These are phyloP conservation scores for Microdochium paspali DNA, from an alignment of 2,329 filamentous ascomycete genomes.

Conservation along the genomic window DNA sequence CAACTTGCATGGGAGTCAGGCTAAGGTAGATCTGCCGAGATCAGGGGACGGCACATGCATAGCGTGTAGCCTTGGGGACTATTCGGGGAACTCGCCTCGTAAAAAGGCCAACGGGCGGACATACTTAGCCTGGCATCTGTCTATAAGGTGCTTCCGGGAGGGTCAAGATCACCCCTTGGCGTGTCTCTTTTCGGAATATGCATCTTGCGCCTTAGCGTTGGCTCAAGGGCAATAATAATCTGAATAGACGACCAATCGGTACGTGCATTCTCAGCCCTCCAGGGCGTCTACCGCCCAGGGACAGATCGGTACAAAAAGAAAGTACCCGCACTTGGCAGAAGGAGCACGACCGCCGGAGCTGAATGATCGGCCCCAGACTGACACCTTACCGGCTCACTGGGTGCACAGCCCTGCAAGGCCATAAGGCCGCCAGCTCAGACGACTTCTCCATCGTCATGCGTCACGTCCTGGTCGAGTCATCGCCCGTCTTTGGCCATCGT, in stretches of 20 bases:
- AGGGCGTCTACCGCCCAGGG: neutral
- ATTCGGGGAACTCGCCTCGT: neutral
- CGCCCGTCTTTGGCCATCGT: too few species aligned
- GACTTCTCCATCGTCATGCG: too few species aligned
- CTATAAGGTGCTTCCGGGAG: neutral
- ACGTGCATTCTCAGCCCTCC: neutral
- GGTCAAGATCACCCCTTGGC: neutral
- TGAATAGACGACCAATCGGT: neutral
- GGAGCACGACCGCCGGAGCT: neutral
- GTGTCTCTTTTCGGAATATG: neutral
- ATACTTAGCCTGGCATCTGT: neutral
- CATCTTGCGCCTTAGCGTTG: neutral
- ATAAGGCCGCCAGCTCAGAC: too few species aligned
- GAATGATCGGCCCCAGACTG: neutral
- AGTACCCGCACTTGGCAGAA: neutral
- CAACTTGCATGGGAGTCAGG: neutral
- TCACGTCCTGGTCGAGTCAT: too few species aligned
- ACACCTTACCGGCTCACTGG: neutral
- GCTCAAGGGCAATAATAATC: neutral
- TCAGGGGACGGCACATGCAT: neutral
- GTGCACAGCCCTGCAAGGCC: too few species aligned
- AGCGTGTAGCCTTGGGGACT: neutral
- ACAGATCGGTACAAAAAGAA: neutral
- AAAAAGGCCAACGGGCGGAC: neutral
- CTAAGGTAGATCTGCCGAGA: neutral